phyloP scores from a whole-genome alignment of 768 basidiomycete genomes.

The Rhizopogon roseolus region DNA sequence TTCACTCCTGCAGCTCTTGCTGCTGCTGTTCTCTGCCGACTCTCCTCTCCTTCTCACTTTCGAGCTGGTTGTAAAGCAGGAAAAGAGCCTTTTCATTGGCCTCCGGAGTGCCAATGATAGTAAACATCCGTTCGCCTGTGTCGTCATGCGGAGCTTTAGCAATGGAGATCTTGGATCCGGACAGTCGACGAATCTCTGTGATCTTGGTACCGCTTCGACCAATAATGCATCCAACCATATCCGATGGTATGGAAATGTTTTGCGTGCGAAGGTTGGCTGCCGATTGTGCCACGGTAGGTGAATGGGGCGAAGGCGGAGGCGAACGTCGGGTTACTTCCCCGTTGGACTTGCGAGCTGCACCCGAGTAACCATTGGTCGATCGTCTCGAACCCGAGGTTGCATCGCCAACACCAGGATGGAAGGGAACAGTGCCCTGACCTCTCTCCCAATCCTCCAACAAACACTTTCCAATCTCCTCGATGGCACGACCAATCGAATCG shows the following conservation, averaged over 20 bases:
- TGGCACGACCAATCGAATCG: conserved; percentile 88
- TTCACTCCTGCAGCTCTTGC: conserved; percentile 58
- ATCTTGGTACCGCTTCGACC: conserved; percentile 97
- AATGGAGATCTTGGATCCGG: conserved; percentile 96
- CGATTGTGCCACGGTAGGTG: conserved; percentile 48
- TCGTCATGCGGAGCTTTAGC: conserved; percentile 99
- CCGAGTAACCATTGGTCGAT: conserved; percentile 44
- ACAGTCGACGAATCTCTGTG: conserved; percentile 96
- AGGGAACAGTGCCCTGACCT: conserved; percentile 88
- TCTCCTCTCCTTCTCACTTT: conserved; percentile 93
- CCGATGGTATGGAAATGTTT: conserved; percentile 98
- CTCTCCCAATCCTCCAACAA: conserved; percentile 97
- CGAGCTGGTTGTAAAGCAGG: conserved; percentile 93
- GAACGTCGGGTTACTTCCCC: conserved; percentile 48
- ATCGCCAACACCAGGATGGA: conserved; percentile 87
- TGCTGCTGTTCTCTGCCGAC: conserved; percentile 82
- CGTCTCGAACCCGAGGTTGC: conserved; percentile 55
- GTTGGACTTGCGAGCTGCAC: conserved; percentile 56
- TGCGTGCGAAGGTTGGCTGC: conserved; percentile 90
- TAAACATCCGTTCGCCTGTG: conserved; percentile 99
- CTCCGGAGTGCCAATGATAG: conserved; percentile 93
- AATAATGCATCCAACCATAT: conserved; percentile 98
- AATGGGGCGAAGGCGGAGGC: conserved; percentile 28
- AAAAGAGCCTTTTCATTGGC: conserved; percentile 98
- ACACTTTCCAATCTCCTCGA: conserved; percentile 94